Evolutionary conservation across 371 early-diverging fungal genomes (phyloP).

Genomic region (Rhizopus sp.): DNA sequence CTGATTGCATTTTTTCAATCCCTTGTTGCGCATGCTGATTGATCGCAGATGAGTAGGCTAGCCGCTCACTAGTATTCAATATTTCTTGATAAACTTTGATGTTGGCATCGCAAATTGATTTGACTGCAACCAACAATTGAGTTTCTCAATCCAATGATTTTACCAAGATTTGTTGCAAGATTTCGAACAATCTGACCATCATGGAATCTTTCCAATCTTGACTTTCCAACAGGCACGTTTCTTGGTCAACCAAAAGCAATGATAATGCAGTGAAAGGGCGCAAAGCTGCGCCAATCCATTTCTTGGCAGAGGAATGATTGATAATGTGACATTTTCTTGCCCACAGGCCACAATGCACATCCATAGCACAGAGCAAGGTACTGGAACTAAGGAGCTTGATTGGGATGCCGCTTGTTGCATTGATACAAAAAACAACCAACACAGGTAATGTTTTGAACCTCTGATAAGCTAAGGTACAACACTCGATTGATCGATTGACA

Average conservation of each 20-base stretch:
- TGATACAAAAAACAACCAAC: conserved; percentile 14
- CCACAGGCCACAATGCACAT: conserved; percentile 15
- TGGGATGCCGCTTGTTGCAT: conserved; percentile 15
- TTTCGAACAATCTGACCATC: conserved; percentile 14
- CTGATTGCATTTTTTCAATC: conserved; percentile 18
- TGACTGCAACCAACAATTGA: conserved; percentile 14
- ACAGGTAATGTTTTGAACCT: conserved; percentile 10
- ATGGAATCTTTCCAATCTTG: conserved; percentile 14
- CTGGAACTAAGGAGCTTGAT: conserved; percentile 11
- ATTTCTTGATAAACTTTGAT: conserved; percentile 19
- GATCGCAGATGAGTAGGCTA: conserved; percentile 18
- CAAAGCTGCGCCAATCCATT: conserved; percentile 19
- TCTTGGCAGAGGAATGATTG: conserved; percentile 16
- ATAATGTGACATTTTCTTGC: conserved; percentile 13
- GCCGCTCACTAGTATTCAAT: conserved; percentile 17
- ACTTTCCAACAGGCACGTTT: conserved; percentile 19
- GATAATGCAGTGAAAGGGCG: conserved; percentile 14
- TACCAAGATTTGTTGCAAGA: conserved; percentile 17
- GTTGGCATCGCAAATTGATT: conserved; percentile 17
- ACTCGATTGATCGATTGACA: conserved; percentile 19
- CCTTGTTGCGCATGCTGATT: conserved; percentile 17
- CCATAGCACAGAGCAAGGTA: conserved; percentile 13
- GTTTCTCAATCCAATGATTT: conserved; percentile 16
- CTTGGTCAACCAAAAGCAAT: conserved; percentile 19
- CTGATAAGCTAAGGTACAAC: conserved; percentile 17